Evolutionary conservation across 139 green algal genomes (phyloP).

Genomic region (Ostreobium quekettii): DNA sequence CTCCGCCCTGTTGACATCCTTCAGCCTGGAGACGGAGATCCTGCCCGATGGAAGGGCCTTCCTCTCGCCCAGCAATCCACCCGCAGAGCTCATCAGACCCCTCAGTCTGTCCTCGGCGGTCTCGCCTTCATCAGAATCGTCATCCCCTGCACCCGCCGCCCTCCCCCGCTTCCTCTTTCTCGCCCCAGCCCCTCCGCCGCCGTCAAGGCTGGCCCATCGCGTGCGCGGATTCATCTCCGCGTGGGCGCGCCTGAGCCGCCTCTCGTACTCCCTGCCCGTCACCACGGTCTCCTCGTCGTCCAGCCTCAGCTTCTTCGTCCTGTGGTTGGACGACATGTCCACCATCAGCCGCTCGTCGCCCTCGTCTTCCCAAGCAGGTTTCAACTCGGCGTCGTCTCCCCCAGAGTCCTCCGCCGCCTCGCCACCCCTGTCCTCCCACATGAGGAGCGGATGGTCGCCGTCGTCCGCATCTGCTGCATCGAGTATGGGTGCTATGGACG

Average conservation of each 20-base stretch:
- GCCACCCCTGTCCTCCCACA: no score
- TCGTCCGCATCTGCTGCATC: no score
- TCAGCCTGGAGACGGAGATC: conserved; percentile 61
- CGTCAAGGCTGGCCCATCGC: conserved; percentile 43
- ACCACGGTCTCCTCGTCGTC: no score
- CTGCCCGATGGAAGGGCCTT: conserved; percentile 8
- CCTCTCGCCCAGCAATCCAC: conserved; percentile 2
- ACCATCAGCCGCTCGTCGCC: background rate
- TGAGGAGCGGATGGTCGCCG: no score
- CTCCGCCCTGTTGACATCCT: conserved; percentile 63
- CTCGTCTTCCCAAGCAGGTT: background rate
- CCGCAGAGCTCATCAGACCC: conserved; percentile 9
- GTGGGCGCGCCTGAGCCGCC: conserved; percentile 62
- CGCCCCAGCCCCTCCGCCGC: background rate
- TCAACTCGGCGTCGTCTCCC: background rate
- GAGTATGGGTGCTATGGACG: no score
- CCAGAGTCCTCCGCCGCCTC: no score
- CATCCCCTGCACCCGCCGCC: background rate
- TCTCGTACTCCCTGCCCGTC: conserved; percentile 58
- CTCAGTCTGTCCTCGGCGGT: conserved; percentile 1
- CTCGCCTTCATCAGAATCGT: conserved; percentile 10
- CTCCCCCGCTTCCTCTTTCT: background rate
- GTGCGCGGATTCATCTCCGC: conserved; percentile 52
- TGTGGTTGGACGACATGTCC: background rate
- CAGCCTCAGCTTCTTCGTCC: no score